phyloP scores from a whole-genome alignment of 164 flowering plant genomes.

The Aristolochia fimbriata region DNA sequence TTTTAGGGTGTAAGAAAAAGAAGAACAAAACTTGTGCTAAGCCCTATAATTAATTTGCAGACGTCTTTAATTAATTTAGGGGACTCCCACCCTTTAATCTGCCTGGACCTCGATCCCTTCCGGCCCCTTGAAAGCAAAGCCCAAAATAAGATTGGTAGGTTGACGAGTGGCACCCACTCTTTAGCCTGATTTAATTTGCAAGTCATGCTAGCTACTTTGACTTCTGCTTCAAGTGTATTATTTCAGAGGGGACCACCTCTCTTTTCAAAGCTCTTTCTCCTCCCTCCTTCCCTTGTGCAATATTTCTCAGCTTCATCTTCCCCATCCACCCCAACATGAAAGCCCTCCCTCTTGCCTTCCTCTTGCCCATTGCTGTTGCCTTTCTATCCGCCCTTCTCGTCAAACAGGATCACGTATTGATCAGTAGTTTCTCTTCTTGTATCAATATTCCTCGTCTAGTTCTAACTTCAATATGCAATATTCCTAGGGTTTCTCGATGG shows the following conservation, averaged over 20 bases:
- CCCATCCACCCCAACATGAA: constrained; percentile 9
- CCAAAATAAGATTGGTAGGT: constrained; percentile 10
- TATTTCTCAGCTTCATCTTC: constrained; percentile 9
- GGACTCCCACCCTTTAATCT: too few relatives aligned
- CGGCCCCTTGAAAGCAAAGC: constrained; percentile 12
- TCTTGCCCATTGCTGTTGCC: constrained; percentile 31
- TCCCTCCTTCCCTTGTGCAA: not conserved
- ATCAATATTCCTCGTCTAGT: too few relatives aligned
- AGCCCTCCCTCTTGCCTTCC: constrained; percentile 18
- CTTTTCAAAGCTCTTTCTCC: not conserved
- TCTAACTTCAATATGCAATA: too few relatives aligned
- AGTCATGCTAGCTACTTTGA: constrained; percentile 54
- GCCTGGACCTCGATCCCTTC: too few relatives aligned
- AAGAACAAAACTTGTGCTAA: too few relatives aligned
- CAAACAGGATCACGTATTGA: constrained; percentile 5
- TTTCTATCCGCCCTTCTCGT: constrained; percentile 21
- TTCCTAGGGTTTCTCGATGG: constrained; percentile 5
- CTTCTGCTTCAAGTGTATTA: constrained; percentile 64
- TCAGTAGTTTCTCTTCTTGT: constrained; percentile 14
- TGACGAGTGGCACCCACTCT: not conserved
- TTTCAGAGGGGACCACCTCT: not conserved
- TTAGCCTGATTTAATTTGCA: constrained; percentile 55
- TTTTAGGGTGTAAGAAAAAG: too few relatives aligned
- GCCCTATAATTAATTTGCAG: too few relatives aligned
- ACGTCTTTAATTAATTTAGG: too few relatives aligned